phyloP scores from a whole-genome alignment of 768 basidiomycete species.

The Leccinum barrowsii region DNA sequence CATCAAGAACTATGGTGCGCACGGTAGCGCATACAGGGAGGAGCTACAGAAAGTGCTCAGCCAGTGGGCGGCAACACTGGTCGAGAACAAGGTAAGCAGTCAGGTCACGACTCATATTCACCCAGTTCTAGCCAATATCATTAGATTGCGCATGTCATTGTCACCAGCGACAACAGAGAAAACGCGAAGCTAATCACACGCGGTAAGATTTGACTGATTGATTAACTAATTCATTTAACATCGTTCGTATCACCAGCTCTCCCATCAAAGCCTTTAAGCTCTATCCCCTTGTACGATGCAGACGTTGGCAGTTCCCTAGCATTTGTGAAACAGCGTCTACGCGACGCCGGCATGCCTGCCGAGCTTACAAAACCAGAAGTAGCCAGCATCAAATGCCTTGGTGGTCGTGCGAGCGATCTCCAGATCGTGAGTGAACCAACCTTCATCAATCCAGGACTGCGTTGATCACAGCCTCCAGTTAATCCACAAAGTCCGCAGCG shows the following conservation, averaged over 20 bases:
- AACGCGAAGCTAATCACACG: constrained; percentile 81
- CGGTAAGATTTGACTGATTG: constrained; percentile 39
- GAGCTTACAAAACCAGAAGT: constrained; percentile 55
- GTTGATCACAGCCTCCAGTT: constrained; percentile 43
- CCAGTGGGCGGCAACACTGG: constrained; percentile 80
- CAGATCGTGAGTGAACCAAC: constrained; percentile 56
- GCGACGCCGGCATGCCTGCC: constrained; percentile 49
- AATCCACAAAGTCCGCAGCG: constrained; percentile 79
- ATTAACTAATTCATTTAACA: not conserved
- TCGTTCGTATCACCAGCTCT: constrained; percentile 49
- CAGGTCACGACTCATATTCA: not conserved
- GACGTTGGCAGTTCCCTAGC: constrained; percentile 73
- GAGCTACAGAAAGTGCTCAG: constrained; percentile 73
- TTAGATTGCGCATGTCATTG: constrained; percentile 87
- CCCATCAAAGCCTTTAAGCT: constrained; percentile 76
- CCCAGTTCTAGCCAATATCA: not conserved
- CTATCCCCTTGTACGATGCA: constrained; percentile 82
- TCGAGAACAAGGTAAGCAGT: constrained; percentile 67
- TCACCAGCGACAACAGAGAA: constrained; percentile 87
- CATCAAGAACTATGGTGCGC: constrained; percentile 72
- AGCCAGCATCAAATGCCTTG: constrained; percentile 66
- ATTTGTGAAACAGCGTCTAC: constrained; percentile 78
- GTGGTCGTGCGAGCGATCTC: constrained; percentile 88
- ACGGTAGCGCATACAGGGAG: constrained; percentile 54
- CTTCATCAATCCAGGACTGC: not conserved